phyloP scores from a whole-genome alignment of 768 basidiomycete species.

The Terana coerulea region DNA sequence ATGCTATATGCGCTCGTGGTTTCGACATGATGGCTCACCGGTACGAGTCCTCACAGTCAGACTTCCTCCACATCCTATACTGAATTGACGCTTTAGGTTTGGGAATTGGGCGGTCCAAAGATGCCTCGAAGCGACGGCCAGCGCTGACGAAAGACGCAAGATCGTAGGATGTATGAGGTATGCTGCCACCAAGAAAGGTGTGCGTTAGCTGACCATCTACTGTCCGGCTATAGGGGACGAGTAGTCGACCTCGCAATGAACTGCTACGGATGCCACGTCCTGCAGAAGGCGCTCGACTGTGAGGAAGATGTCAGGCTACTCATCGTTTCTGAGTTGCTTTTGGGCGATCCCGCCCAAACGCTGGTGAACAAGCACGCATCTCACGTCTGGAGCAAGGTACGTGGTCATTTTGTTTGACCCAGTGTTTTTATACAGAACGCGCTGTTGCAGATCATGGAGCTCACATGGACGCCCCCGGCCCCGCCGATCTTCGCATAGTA shows the following conservation, averaged over 20 bases:
- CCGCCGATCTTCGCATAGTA: constrained; percentile 88
- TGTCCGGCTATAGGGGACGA: constrained; percentile 48
- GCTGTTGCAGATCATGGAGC: constrained; percentile 71
- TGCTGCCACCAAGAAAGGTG: no score
- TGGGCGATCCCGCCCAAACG: constrained; percentile 82
- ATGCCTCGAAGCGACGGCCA: constrained; percentile 78
- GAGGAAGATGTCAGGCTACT: constrained; percentile 82
- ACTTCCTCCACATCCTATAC: neutral
- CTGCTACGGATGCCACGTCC: constrained; percentile 85
- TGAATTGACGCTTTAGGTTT: constrained; percentile 47
- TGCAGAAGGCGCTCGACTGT: constrained; percentile 88
- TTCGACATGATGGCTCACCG: constrained; percentile 94
- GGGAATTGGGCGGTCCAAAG: constrained; percentile 92
- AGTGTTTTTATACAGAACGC: neutral
- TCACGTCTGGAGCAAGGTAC: constrained; percentile 89
- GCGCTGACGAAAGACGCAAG: constrained; percentile 70
- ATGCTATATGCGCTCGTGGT: constrained; percentile 79
- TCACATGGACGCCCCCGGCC: constrained; percentile 82
- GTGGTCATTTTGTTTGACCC: no score
- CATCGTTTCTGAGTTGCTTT: constrained; percentile 80
- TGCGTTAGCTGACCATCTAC: neutral
- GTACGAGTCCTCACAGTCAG: constrained; percentile 30
- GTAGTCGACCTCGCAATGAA: constrained; percentile 86
- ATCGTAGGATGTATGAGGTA: constrained; percentile 87
- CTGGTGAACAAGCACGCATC: constrained; percentile 89